Base-by-base conservation (phyloP, 2,329 filamentous ascomycete genomes). In the Colletotrichum magnum region DNA sequence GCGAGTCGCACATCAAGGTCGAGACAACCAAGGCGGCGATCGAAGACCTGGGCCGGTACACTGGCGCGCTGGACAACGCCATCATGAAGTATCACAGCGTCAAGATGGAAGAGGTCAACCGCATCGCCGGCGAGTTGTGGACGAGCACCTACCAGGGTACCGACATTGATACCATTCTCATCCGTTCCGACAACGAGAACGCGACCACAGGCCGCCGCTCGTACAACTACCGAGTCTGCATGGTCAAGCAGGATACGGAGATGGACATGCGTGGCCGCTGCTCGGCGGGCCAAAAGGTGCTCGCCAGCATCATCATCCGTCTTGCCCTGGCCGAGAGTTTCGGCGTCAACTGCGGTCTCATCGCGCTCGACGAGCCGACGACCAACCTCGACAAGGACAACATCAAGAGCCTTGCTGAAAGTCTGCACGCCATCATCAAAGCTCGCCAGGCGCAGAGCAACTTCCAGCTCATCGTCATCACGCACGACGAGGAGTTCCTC, bases 191-290 rank as follows among this genome's bases (percentile, higher is more conserved):
- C 80, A 92, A 91, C 74, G 96, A 98, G 78, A 68, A 63, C 32
- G 89, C 88, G 54, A 86, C 86, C 48, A 81, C 89, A 65, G 91
- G 89, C 60, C 94, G 94, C 76, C 91, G 94, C 75, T 93, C 87
- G 71, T 98, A 98, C 87, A 98, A 99, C 82, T 99, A 99, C 85
- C 93, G 96, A 54, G 92, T 99, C 6, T 95, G 94, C 81, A 99
- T 99, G 96, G 90, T 97, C 74, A 99, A 99, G 84, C 92, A 95
- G 78, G 94, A 97, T 76, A 94, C 93, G 0, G 96, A 99, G 81
- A 97, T 99, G 94, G 96, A 99, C 83, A 99, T 99, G 96, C 94
- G 96, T 71, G 97, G 96, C 1, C 93, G 96, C 64, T 99, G 96
- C 86, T 97, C 93, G 73, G 96, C 96, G 1, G 96, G 96, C 4